Evolutionary conservation across 179 eudicot species (phyloP), one percentile per base, ranked within the genome.

Genomic region (Heliamphora pulchella): DNA sequence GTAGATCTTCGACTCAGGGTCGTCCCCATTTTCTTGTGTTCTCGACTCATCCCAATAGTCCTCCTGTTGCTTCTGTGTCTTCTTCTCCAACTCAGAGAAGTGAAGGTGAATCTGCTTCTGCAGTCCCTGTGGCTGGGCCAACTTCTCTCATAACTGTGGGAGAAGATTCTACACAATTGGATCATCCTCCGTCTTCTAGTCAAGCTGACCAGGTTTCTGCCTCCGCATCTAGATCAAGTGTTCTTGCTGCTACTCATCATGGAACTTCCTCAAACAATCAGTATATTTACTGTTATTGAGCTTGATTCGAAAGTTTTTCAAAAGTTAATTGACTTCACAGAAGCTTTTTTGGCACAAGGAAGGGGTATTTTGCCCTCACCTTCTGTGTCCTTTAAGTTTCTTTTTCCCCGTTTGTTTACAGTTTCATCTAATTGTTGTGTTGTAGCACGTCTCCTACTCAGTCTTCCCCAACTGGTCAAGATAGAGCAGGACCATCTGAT

Each of bases 401-500:
- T 63, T 2, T 78, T 17, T 53, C 3, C 15, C 64, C 41, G 4
- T 54, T 8, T 70, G 55, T 41, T 43, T 55, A 57, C 44, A 13
- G 47, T 79, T 39, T 67, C 59, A 22, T 58, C 7, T 80, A 18
- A 43, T 57, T 75, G 59, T 67, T 65, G 14, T 10, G 58, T 58
- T 81, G 15, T 79, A 88, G 89, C 80, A 85, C 91, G 80, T 84
- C 89, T 81, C 87, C 89, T 48, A 79, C 80, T 83, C 97, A 82
- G 73, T 83, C 94, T 73, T 87, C 92, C 63, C 89, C 89, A 74
- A 76, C 78, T 69, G 81, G 80, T 86, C 89, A 90, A 80, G 96
- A 91, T 77, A 86, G 85, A 76, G 92, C 93, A 63, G 96, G 98
- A 57, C 96, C 96, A 65, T 94, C 98, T 10, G 96, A 93, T 79